These are phyloP conservation scores for Canna indica DNA, from an alignment of 176 grass and related monocot genomes.

Conservation along the genomic window DNA sequence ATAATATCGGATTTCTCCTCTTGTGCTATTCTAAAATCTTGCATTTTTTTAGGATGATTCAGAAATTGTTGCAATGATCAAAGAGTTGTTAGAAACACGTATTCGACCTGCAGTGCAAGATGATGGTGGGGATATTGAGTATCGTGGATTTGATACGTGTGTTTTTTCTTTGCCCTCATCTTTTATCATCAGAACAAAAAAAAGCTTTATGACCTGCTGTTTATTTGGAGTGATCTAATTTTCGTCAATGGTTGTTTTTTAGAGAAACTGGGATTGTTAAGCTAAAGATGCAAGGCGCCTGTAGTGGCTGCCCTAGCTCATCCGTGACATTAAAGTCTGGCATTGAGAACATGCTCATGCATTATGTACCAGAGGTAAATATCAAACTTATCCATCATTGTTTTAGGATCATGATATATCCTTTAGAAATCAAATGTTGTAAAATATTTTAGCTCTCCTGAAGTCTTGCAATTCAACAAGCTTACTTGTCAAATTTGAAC, in stretches of 20 bases:
- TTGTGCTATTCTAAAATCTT: neutral
- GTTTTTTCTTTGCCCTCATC: neutral
- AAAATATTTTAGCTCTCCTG: neutral
- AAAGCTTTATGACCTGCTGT: neutral
- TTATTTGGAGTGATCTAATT: neutral
- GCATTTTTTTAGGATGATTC: constrained; percentile 67
- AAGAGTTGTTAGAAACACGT: constrained; percentile 88
- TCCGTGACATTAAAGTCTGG: constrained; percentile 94
- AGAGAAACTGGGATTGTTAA: constrained; percentile 82
- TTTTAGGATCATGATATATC: neutral
- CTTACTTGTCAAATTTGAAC: neutral
- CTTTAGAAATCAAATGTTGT: neutral
- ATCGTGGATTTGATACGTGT: constrained; percentile 76
- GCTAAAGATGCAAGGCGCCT: constrained; percentile 96
- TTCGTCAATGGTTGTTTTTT: constrained; percentile 24
- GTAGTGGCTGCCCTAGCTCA: constrained; percentile 93
- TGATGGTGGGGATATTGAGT: constrained; percentile 98
- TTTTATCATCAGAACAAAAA: neutral
- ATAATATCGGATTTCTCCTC: neutral
- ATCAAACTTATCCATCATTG: neutral
- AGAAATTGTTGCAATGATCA: constrained; percentile 99
- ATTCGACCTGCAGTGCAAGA: constrained; percentile 96
- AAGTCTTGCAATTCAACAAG: neutral
- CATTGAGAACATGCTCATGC: constrained; percentile 99
- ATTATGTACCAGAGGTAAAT: constrained; percentile 92